Percentiles rank a stretch among this genome's conserved stretches.
Conservation (phyloP, 257 asterid genomes). For the Mitragyna speciosa region DNA sequence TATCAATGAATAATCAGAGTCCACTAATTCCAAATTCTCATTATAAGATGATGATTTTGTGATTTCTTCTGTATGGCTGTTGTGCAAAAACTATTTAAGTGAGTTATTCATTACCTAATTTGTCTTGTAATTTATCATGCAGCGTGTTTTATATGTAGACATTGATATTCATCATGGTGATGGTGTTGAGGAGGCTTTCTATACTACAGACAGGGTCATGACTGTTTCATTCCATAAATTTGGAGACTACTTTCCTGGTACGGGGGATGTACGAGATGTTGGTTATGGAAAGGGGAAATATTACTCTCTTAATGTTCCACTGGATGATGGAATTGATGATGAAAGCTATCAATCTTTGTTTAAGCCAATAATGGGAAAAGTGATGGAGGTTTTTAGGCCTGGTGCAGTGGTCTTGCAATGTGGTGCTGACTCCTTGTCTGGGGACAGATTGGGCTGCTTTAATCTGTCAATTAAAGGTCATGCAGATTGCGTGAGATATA, state of each 20-base stretch:
- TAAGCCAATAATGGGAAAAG: conserved; percentile 48
- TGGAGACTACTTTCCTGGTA: conserved; percentile 50
- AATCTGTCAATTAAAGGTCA: conserved; percentile 44
- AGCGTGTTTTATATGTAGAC: conserved; percentile 46
- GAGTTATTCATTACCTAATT: conserved; percentile 15
- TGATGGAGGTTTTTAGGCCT: conserved; percentile 45
- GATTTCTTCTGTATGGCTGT: neutral
- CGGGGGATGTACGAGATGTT: conserved; percentile 39
- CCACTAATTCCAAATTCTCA: neutral
- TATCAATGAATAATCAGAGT: neutral
- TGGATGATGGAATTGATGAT: conserved; percentile 47
- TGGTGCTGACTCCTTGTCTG: conserved; percentile 48
- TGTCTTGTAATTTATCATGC: conserved; percentile 18
- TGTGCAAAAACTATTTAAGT: neutral
- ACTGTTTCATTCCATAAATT: conserved; percentile 49
- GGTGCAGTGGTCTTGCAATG: conserved; percentile 47
- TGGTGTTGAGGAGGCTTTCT: conserved; percentile 46
- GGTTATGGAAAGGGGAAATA: conserved; percentile 40
- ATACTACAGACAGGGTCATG: conserved; percentile 49
- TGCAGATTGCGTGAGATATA: conserved; percentile 43
- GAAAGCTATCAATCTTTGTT: conserved; percentile 46
- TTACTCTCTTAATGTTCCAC: conserved; percentile 44
- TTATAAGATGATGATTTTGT: neutral
- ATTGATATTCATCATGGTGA: conserved; percentile 50
- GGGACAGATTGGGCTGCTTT: conserved; percentile 46